Evolutionary conservation across 768 basidiomycete genomes (phyloP).

Genomic region (Plicaturopsis crispa): DNA sequence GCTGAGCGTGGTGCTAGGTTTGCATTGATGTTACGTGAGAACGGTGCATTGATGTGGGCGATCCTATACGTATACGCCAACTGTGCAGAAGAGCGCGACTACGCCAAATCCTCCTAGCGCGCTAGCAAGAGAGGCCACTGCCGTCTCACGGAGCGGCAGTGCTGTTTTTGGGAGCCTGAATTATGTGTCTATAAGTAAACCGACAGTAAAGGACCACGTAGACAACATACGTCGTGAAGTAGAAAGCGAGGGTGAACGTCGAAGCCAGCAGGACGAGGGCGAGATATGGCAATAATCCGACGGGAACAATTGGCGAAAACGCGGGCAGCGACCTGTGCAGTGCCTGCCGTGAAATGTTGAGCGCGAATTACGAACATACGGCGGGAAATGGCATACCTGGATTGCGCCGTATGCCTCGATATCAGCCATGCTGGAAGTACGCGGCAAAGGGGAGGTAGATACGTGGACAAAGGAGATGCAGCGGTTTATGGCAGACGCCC

Average conservation of each 20-base stretch:
- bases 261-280: slow-evolving; percentile 64
- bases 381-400: slow-evolving; percentile 45
- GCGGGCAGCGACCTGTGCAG: slow-evolving; percentile 61
- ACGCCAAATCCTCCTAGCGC: slow-evolving; percentile 82
- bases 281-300: slow-evolving; percentile 60
- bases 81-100: slow-evolving; percentile 82
- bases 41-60: too few species aligned
- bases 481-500: too few species aligned
- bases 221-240: slow-evolving; percentile 73
- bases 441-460: too few species aligned
- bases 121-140: slow-evolving; percentile 67
- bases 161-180: slow-evolving; percentile 68
- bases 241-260: slow-evolving; percentile 84
- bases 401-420: slow-evolving; percentile 36
- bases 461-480: too few species aligned
- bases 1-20: too few species aligned
- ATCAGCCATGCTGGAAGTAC: too few species aligned
- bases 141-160: slow-evolving; percentile 58
- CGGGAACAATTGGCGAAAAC: slow-evolving; percentile 66
- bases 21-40: too few species aligned
- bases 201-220: not conserved
- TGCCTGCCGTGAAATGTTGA: too few species aligned
- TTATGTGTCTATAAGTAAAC: not conserved
- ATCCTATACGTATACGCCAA: slow-evolving; percentile 72
- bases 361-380: too few species aligned